Evolutionary conservation across 257 asterid species (phyloP), one percentile per base, ranked within the genome.

Genomic region (Nicotiana knightiana): DNA sequence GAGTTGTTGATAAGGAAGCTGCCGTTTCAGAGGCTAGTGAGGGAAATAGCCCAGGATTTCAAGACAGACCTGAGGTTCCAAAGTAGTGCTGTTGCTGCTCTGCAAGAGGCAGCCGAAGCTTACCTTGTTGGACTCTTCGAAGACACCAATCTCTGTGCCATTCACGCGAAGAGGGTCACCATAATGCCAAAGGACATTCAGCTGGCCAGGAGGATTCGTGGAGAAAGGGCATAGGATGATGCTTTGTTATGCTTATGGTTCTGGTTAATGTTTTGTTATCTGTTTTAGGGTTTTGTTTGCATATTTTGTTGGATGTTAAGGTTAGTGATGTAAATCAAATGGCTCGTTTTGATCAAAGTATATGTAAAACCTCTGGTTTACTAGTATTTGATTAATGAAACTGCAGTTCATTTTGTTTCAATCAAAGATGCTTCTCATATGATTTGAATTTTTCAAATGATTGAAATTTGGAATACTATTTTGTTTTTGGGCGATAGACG

Each of bases 11-110:
- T 91, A 82, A 90, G 93, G 35, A 91, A 90, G 85, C 91, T 92
- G 1, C 96, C 96, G 11, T 92, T 92, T 82, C 94, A 92, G 88
- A 91, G 97, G 85, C 86, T 91, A 4, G 97, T 92, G 2, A 84
- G 97, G 18, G 94, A 92, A 63, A 91, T 92, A 1, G 97, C 97
- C 4, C 97, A 92, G 87, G 97, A 92, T 76, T 92, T 92, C 87
- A 92, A 92, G 89, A 92, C 94, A 15, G 97, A 92, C 87, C 89
- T 90, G 80, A 87, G 93, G 90, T 92, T 92, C 82, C 97, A 92
- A 90, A 92, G 97, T 87, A 87, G 92, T 51, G 94, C 94, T 62
- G 96, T 92, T 37, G 88, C 94, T 48, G 94, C 96, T 58, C 87
- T 92, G 26, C 94, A 92, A 88, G 96, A 92, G 88, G 96, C 94